Evolutionary conservation across 257 asterid species (phyloP), one percentile per base, ranked within the genome.

Genomic region (Nicotiana noctiflora): DNA sequence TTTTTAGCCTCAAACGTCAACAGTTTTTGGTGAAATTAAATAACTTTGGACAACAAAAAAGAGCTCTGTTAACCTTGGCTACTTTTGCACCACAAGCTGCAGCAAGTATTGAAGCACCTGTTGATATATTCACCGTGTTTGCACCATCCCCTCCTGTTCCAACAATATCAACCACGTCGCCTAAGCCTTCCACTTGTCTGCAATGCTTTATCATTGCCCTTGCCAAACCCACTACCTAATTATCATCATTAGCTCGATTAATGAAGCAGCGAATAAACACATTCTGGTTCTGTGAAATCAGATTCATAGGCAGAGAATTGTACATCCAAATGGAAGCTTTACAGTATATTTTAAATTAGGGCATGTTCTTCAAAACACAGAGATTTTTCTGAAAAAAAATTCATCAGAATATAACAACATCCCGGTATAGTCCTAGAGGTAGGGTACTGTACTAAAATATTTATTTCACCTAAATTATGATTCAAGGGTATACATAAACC

Each of bases 91-190:
- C 98, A 87, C 92, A 94, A 74, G 98, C 93, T 1, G 98, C 97
- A 63, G 98, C 97, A 75, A 94, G 95, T 82, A 94, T 92, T 19
- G 98, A 89, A 31, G 97, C 93, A 49, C 97, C 98, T 1, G 98
- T 94, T 1, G 97, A 94, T 61, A 94, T 91, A 77, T 94, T 94
- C 81, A 92, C 94, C 0, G 97, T 94, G 90, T 91, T 92, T 27
- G 94, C 94, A 8, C 95, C 97, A 89, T 94, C 97, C 53, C 98
- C 97, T 53, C 97, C 97, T 3, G 97, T 92, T 76, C 97, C 98
- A 32, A 94, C 97, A 86, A 94, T 92, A 80, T 94, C 97, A 80
- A 94, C 98, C 0, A 85, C 90, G 37, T 84, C 89, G 37, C 83
- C 88, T 76, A 92, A 82, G 23, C 97, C 97, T 72, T 92, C 90